These are phyloP conservation scores for Macrocybe gigantea DNA, from an alignment of 768 basidiomycete genomes.

Conservation along the genomic window DNA sequence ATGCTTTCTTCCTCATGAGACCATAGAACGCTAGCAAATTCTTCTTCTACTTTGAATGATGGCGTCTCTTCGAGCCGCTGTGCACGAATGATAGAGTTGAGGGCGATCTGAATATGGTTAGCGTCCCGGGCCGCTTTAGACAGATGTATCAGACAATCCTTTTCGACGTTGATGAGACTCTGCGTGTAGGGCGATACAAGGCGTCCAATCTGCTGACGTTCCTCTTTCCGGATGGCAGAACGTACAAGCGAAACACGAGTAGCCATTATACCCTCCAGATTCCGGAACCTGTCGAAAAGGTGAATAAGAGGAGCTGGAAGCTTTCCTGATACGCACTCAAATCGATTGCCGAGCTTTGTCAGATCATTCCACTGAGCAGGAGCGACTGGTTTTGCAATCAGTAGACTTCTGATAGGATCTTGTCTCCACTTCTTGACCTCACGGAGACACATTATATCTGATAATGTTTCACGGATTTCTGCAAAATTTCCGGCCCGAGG, in stretches of 20 bases:
- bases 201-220: constrained; percentile 72
- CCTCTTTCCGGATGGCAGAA: constrained; percentile 62
- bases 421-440: constrained; percentile 68
- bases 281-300: constrained; percentile 50
- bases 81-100: constrained; percentile 80
- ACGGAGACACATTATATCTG: constrained; percentile 74
- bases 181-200: constrained; percentile 48
- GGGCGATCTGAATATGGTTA: constrained; percentile 70
- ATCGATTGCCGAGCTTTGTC: constrained; percentile 41
- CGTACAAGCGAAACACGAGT: constrained; percentile 79
- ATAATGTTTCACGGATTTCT: constrained; percentile 63
- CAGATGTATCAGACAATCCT: constrained; percentile 61
- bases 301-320: background rate
- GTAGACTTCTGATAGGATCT: constrained; percentile 23
- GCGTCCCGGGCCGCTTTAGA: constrained; percentile 66
- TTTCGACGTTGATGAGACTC: constrained; percentile 56
- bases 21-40: constrained; percentile 91
- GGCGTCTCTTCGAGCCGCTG: constrained; percentile 48
- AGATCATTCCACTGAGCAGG: constrained; percentile 36
- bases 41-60: constrained; percentile 56
- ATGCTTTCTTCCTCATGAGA: constrained; percentile 76
- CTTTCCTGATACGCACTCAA: constrained; percentile 50
- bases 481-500: constrained; percentile 76
- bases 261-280: constrained; percentile 73
- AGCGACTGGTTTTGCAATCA: constrained; percentile 26